Evolutionary conservation across 2,329 filamentous ascomycete genomes (phyloP).

Genomic region (Gaeumannomyces tritici): DNA sequence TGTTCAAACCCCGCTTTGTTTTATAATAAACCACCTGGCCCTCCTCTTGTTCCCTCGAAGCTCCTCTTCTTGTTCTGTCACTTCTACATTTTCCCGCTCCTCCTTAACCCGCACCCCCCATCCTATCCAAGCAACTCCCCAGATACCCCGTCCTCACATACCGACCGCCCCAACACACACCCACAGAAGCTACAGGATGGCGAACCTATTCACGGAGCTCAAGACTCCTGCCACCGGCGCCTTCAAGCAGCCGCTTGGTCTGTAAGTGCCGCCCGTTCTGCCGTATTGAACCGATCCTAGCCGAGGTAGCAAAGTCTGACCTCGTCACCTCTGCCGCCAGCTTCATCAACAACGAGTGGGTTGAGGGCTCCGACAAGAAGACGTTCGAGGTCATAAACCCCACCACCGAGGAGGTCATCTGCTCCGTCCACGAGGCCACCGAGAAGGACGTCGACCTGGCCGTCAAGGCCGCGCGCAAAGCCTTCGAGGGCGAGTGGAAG

Average conservation of each 20-base stretch:
- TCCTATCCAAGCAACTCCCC: background rate
- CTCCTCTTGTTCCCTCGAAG: background rate
- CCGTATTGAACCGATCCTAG: background rate
- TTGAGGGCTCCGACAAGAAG: constrained; percentile 75
- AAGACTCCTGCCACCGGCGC: constrained; percentile 57
- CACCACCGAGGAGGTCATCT: constrained; percentile 73
- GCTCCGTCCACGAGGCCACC: constrained; percentile 71
- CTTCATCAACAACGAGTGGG: constrained; percentile 91
- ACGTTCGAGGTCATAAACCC: constrained; percentile 92
- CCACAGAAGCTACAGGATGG: constrained; percentile 15
- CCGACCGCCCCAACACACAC: background rate
- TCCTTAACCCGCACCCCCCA: background rate
- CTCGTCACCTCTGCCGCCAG: constrained; percentile 25
- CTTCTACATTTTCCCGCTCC: background rate
- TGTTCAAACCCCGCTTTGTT: background rate
- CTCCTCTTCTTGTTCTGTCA: background rate
- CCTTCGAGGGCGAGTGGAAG: constrained; percentile 67
- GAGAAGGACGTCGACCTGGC: constrained; percentile 80
- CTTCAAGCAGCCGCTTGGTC: constrained; percentile 50
- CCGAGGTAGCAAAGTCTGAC: background rate
- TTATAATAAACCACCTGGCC: background rate
- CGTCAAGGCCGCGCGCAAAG: constrained; percentile 75
- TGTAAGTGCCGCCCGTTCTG: constrained; percentile 32
- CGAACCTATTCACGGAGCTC: constrained; percentile 39
- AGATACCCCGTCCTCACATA: background rate